A percentile compares a stretch with the other conserved stretches of the same genome.
Conservation (phyloP, 2,329 filamentous ascomycete species). For the Cylindrodendrum hubeiense region DNA sequence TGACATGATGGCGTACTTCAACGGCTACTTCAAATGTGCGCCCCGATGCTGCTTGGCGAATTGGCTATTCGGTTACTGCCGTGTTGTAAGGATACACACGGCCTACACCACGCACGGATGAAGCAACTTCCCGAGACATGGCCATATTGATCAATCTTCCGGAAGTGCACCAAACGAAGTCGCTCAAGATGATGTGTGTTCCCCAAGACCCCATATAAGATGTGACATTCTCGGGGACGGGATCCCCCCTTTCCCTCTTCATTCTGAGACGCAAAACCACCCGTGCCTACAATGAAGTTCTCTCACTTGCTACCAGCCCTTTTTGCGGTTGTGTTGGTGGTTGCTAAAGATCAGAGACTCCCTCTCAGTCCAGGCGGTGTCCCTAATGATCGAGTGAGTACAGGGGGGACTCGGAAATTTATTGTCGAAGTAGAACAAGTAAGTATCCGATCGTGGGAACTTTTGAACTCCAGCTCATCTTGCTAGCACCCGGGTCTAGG, state of each 20-base stretch:
- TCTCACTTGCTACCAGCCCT: slow-evolving; percentile 29
- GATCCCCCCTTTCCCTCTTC: neutral
- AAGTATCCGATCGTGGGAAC: slow-evolving; percentile 21
- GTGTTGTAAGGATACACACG: slow-evolving; percentile 26
- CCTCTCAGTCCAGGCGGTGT: slow-evolving; percentile 1
- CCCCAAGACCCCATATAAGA: slow-evolving; percentile 14
- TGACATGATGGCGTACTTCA: slow-evolving; percentile 8
- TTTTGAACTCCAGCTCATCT: slow-evolving; percentile 26
- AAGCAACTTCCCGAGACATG: slow-evolving; percentile 36
- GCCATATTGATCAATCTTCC: slow-evolving; percentile 39
- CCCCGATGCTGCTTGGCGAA: slow-evolving; percentile 21
- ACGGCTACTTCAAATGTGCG: slow-evolving; percentile 11
- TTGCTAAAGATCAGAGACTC: slow-evolving; percentile 22
- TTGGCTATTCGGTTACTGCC: slow-evolving; percentile 23
- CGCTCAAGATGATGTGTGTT: neutral
- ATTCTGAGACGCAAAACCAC: neutral
- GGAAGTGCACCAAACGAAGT: slow-evolving; percentile 29
- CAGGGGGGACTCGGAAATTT: slow-evolving; percentile 37
- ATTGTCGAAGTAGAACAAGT: slow-evolving; percentile 44
- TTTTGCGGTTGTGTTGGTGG: slow-evolving; percentile 21
- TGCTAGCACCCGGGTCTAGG: slow-evolving; percentile 29
- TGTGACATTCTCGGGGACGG: neutral
- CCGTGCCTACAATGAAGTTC: slow-evolving; percentile 31
- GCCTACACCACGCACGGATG: slow-evolving; percentile 27
- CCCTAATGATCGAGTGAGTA: slow-evolving; percentile 6